Conservation (phyloP, 331 rosid species). For the Arachis monticola region DNA sequence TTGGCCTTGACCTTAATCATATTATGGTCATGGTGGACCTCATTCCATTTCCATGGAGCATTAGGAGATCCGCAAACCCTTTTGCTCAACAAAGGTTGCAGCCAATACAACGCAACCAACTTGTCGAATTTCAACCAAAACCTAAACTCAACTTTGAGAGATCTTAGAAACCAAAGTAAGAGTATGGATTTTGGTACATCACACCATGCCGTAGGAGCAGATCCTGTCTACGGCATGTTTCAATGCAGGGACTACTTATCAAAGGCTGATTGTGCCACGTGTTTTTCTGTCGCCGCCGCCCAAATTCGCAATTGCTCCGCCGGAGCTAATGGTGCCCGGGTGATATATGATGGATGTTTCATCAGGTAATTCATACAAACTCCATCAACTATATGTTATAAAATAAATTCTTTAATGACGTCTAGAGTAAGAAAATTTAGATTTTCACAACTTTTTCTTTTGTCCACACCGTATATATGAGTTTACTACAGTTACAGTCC, state of each 20-base stretch:
- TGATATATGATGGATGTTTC: slow-evolving; percentile 75
- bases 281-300: slow-evolving; percentile 46
- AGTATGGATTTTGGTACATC: slow-evolving; percentile 57
- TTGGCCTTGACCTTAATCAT: not conserved
- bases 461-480: too few species aligned
- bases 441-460: too few species aligned
- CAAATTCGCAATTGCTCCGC: slow-evolving; percentile 65
- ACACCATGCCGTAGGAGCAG: slow-evolving; percentile 44
- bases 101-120: slow-evolving; percentile 59
- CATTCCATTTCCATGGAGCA: not conserved
- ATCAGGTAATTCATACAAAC: slow-evolving; percentile 52
- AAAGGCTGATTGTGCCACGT: slow-evolving; percentile 44
- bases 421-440: too few species aligned
- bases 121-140: slow-evolving; percentile 45
- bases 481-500: too few species aligned
- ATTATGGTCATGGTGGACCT: slow-evolving; percentile 22
- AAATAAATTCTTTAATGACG: too few species aligned
- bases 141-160: slow-evolving; percentile 52
- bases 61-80: slow-evolving; percentile 53
- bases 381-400: not conserved
- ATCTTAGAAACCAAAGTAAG: slow-evolving; percentile 41
- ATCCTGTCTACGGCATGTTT: slow-evolving; percentile 60
- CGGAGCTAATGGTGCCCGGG: slow-evolving; percentile 64
- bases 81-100: slow-evolving; percentile 60
- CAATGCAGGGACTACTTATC: slow-evolving; percentile 73